Evolutionary conservation across 2,329 filamentous ascomycete genomes (phyloP), one percentile per base, ranked within the genome.

Genomic region (Aspergillus udagawae): DNA sequence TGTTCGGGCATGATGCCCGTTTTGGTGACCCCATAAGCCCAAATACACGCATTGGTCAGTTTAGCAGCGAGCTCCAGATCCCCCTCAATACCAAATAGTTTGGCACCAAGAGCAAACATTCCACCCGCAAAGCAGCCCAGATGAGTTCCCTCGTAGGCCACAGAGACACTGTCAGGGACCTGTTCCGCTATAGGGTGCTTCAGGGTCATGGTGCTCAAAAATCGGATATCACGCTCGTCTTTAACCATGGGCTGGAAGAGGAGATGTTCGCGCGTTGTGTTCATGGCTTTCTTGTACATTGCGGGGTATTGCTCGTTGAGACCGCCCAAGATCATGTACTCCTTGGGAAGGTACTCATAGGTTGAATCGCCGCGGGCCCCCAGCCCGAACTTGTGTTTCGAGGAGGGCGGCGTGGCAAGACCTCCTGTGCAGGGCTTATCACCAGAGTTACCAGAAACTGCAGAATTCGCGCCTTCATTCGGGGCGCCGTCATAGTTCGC

Each of bases 1-100:
- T 76, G 70, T 66, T 87, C 85, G 1, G 84, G 83, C 84, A 87
- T 87, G 57, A 87, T 81, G 4, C 84, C 83, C 2, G 80, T 75
- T 1, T 80, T 79, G 4, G 81, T 80, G 9, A 78, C 74, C 60
- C 81, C 78, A 68, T 87, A 86, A 1, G 83, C 80, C 83, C 83
- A 87, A n/a, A 86, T 79, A 65, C 84, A 87, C 3, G 81, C 82
- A 55, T 86, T 79, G 0, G 83, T 82, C 49, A 87, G 73, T 64
- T 84, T 82, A 47, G 77, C 74, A 10, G 82, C 85, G 52, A 86
- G 79, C 0, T 78, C 73, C 59, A 86, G 73, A 62, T 87, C 83
- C 17, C 73, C 72, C 2, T 79, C 70, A n/a, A 82, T 75, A 14
- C 77, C 71, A 67, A 86, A 86, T 1, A 86, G 65, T 63, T 80